phyloP scores from a whole-genome alignment of 345 rosid genomes.

The Citrus inodora region DNA sequence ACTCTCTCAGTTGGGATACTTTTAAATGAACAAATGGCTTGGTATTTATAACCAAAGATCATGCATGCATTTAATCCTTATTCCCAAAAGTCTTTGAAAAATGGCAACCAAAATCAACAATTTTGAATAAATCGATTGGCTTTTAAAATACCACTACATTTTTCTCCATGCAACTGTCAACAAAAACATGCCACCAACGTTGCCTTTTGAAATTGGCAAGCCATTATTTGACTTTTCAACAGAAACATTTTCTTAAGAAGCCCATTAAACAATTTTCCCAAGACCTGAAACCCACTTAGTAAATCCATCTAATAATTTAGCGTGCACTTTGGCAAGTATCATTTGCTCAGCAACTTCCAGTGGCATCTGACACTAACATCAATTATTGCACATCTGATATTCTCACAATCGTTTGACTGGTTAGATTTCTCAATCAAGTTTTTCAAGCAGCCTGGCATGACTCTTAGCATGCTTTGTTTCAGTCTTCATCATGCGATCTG shows the following conservation, averaged over 20 bases:
- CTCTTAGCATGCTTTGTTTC: slow-evolving; percentile 1
- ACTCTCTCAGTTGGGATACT: too few relatives aligned
- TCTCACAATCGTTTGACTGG: background rate
- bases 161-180: too few relatives aligned
- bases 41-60: too few relatives aligned
- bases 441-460: slow-evolving; percentile 18
- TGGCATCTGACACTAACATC: slow-evolving; percentile 23
- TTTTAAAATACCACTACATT: too few relatives aligned
- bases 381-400: slow-evolving; percentile 23
- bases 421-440: slow-evolving; percentile 26
- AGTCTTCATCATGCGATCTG: background rate
- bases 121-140: too few relatives aligned
- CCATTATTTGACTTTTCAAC: too few relatives aligned
- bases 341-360: slow-evolving; percentile 19
- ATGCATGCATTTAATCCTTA: too few relatives aligned
- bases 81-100: too few relatives aligned
- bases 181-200: too few relatives aligned
- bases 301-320: slow-evolving; percentile 19
- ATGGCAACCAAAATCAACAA: too few relatives aligned
- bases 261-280: slow-evolving; percentile 27
- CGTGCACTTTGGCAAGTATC: background rate
- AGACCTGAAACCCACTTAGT: background rate
- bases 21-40: too few relatives aligned
- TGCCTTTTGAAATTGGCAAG: too few relatives aligned
- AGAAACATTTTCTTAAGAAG: slow-evolving; percentile 25